Evolutionary conservation across 306 rosid genomes (phyloP), one percentile per base, ranked within the genome.

Genomic region (Prunus mira): DNA sequence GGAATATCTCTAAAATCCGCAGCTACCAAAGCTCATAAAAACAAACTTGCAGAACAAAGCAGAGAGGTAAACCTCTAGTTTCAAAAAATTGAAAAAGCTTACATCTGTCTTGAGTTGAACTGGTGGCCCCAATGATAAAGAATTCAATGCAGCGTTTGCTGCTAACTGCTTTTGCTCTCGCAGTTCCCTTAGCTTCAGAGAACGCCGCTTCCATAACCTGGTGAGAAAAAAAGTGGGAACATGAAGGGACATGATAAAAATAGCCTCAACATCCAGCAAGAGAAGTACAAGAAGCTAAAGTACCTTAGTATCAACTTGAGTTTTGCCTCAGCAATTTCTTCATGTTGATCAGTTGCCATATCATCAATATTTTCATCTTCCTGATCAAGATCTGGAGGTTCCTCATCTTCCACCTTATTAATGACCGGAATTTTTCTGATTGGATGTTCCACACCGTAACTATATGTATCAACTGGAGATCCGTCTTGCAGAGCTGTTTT

Each of bases 121-220:
- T 18, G 90, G 96, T 30, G 89, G 96, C 25, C 99, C 99, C 87
- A 92, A 47, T 52, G 97, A 69, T 73, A 95, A 84, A 3, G 91
- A 87, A 58, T 79, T 65, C 70, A 95, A 76, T 62, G 97, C 99
- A 83, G 92, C 93, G 82, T 76, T 82, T 82, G 99, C 88, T 38
- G 97, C 96, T 56, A 84, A 74, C 65, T 88, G 84, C 83, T 88
- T 91, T 83, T 88, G 90, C 76, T 89, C 90, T 46, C 93, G 90
- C 70, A 84, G 71, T 87, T 82, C 84, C 82, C 85, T 89, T 78
- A 77, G 84, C 81, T 86, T 95, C 78, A 82, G 72, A 55, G 83
- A 78, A 20, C 96, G 90, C 56, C 96, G 88, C 86, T 71, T 92
- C 99, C 99, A 95, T 85, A 89, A 83, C 86, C 99, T 95, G 83